phyloP scores from a whole-genome alignment of 495 filamentous ascomycete genomes.

The Neurospora tetraspora region DNA sequence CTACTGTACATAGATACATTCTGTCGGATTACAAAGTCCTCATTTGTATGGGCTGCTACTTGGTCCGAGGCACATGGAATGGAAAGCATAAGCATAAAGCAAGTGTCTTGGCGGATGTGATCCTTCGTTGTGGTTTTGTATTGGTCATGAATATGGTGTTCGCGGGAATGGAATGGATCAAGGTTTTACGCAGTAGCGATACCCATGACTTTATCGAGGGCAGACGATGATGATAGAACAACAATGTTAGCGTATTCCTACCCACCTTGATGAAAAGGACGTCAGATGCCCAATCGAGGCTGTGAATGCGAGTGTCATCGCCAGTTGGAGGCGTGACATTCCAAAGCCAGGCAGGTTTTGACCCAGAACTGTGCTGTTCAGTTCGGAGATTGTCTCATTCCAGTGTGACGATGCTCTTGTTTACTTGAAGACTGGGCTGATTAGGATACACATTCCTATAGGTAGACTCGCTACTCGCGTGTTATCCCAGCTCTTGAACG shows the following conservation, averaged over 20 bases:
- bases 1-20: background rate
- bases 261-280: background rate
- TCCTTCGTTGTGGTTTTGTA: background rate
- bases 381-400: background rate
- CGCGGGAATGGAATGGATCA: background rate
- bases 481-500: background rate
- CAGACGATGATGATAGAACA: background rate
- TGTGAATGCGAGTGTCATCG: background rate
- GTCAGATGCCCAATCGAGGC: background rate
- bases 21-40: background rate
- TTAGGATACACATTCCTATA: background rate
- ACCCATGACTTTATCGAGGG: background rate
- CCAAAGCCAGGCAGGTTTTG: background rate
- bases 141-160: background rate
- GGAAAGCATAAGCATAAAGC: background rate
- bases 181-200: background rate
- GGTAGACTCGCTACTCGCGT: background rate
- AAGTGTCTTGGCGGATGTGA: background rate
- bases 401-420: background rate
- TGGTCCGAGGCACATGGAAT: background rate
- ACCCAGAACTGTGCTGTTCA: background rate
- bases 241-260: background rate
- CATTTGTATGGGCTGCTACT: background rate
- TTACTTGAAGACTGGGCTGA: background rate
- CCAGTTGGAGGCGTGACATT: background rate